Evolutionary conservation across 179 eudicot genomes (phyloP), one percentile per base, ranked within the genome.

Genomic region (Silene coronaria): DNA sequence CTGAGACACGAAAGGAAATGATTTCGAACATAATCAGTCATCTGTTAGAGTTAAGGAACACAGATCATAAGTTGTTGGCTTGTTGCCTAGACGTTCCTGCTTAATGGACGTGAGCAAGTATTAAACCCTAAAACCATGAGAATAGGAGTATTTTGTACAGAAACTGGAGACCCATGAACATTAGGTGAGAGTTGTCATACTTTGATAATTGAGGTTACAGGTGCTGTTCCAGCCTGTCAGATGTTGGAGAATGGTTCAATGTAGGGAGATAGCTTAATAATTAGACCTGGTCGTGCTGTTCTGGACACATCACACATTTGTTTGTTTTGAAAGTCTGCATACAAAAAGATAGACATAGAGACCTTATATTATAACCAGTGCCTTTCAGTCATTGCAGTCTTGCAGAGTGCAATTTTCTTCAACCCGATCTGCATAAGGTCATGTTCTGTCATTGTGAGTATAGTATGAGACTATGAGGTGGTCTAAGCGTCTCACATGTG

Each of bases 171-270:
- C 70, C 71, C 46, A 77, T 69, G 66, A 68, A 46, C 27, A 17
- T 67, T 61, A 71, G 46, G 76, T 62, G 67, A 24, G 74, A 46
- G 46, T 34, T 53, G 76, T 77, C 75, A 68, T 51, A 73, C 59
- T 7, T 9, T 48, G 71, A 59, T 73, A 60, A 68, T 42, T 77
- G 76, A 74, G 30, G 23, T 59, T 28, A 69, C n/a, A 67, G 72
- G 14, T 51, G 61, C 46, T 63, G 26, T 72, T 74, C 78, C 78
- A 81, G 73, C 24, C 81, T 81, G 78, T 81, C 78, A 74, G 72
- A 73, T 81, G 3, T 45, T 63, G 27, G 42, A 30, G 34, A 69
- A 32, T 34, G 46, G 51, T 19, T 67, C 70, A 23, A 30, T 62
- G 32, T 62, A 62, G 16, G 13, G 36, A 62, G 36, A 26, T 27